A percentile compares a stretch with the other conserved stretches of the same genome.
These are phyloP conservation scores for Boletellus ananiceps DNA, from an alignment of 768 basidiomycete species.

Conservation along the genomic window DNA sequence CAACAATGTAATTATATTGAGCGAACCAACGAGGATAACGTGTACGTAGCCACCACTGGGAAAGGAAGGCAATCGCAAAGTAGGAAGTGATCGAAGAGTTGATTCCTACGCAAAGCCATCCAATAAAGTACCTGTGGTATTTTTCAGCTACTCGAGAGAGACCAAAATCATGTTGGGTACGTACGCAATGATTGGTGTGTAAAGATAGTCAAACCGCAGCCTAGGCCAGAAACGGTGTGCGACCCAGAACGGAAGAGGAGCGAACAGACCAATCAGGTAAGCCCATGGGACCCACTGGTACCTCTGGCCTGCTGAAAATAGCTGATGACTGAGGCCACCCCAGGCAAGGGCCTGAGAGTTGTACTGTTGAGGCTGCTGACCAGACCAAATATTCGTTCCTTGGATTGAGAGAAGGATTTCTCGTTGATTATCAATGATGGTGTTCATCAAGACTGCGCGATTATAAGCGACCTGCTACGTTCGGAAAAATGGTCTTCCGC, in stretches of 20 bases:
- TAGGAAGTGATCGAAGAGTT: conserved; percentile 47
- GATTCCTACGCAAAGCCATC: conserved; percentile 48
- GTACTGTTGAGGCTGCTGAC: conserved; percentile 29
- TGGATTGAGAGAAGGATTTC: conserved; percentile 51
- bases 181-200: conserved; percentile 32
- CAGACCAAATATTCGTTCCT: conserved; percentile 41
- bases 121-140: conserved; percentile 34
- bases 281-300: conserved; percentile 42
- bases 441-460: conserved; percentile 46
- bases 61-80: conserved; percentile 50
- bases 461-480: conserved; percentile 39
- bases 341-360: conserved; percentile 36
- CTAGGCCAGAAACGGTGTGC: conserved; percentile 35
- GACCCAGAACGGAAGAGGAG: conserved; percentile 41
- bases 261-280: conserved; percentile 30
- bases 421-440: conserved; percentile 48
- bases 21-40: conserved; percentile 65
- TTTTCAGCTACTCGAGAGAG: conserved; percentile 5
- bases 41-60: conserved; percentile 56
- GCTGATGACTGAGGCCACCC: conserved; percentile 37
- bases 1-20: conserved; percentile 61
- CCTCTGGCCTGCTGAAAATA: conserved; percentile 29
- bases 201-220: conserved; percentile 26
- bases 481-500: conserved; percentile 42
- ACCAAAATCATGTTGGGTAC: background rate